phyloP scores from a whole-genome alignment of 2,329 filamentous ascomycete genomes.

The Calonectria honghensis region DNA sequence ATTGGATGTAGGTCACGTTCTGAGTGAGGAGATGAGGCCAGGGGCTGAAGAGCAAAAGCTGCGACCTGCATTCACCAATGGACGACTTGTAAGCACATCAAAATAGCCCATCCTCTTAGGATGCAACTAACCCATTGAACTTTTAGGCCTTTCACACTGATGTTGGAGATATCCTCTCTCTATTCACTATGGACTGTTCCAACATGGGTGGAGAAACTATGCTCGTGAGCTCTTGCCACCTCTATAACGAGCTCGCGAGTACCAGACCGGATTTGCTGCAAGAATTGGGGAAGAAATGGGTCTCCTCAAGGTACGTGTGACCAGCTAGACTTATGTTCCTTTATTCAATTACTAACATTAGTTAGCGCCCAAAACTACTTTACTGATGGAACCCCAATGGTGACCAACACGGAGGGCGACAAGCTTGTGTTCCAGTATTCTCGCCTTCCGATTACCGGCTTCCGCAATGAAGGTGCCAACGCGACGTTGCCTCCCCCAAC shows the following conservation, averaged over 20 bases:
- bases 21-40: constrained; percentile 1
- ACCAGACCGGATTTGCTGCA: not conserved
- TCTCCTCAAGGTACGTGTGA: not conserved
- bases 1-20: not conserved
- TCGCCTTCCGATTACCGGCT: not conserved
- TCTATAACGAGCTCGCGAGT: not conserved
- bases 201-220: not conserved
- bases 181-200: not conserved
- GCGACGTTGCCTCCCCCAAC: not conserved
- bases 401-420: not conserved
- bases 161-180: not conserved
- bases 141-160: not conserved
- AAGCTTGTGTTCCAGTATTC: constrained; percentile 1
- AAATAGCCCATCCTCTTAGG: not conserved
- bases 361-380: not conserved
- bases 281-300: constrained; percentile 6
- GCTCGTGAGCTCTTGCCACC: not conserved
- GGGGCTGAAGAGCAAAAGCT: not conserved
- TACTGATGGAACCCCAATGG: not conserved
- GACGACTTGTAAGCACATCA: not conserved
- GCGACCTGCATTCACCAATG: not conserved
- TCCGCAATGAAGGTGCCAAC: not conserved
- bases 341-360: not conserved
- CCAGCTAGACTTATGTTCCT: too few relatives aligned
- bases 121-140: not conserved